These are phyloP conservation scores for Penicillium odoratum DNA, from an alignment of 495 filamentous ascomycete genomes.

Conservation along the genomic window DNA sequence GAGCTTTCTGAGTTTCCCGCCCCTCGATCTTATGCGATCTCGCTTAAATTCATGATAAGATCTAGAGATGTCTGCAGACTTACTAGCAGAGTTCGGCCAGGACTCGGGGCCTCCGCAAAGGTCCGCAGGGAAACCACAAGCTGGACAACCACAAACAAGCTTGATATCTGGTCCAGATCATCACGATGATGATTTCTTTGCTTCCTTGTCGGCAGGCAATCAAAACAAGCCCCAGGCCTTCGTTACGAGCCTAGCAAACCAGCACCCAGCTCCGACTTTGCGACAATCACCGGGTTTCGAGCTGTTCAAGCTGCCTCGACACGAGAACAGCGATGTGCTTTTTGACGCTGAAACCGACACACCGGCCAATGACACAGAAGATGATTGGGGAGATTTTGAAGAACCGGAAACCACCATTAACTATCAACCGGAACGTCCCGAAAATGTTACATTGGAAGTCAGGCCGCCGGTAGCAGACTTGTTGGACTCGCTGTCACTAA, in stretches of 20 bases:
- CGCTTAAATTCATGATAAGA: slow-evolving; percentile 10
- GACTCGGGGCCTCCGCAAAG: slow-evolving; percentile 22
- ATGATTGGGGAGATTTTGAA: slow-evolving; percentile 79
- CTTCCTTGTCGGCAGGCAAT: slow-evolving; percentile 5
- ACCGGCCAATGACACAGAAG: slow-evolving; percentile 49
- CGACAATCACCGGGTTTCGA: slow-evolving; percentile 15
- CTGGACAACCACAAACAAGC: slow-evolving; percentile 13
- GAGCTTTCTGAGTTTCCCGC: background rate
- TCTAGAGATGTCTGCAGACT: slow-evolving; percentile 67
- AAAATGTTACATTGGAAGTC: slow-evolving; percentile 3
- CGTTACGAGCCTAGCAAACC: slow-evolving; percentile 8
- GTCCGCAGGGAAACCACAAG: slow-evolving; percentile 13
- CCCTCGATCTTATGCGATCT: background rate
- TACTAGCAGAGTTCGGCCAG: slow-evolving; percentile 68
- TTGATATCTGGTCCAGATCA: slow-evolving; percentile 30
- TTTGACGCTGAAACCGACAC: slow-evolving; percentile 48
- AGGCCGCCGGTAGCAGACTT: slow-evolving; percentile 15
- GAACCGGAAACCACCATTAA: slow-evolving; percentile 55
- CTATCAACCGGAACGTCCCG: slow-evolving; percentile 45
- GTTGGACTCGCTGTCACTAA: slow-evolving; percentile 28
- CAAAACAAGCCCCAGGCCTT: background rate
- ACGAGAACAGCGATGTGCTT: slow-evolving; percentile 37
- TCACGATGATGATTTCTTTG: slow-evolving; percentile 27
- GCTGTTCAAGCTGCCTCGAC: slow-evolving; percentile 21
- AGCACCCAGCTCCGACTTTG: slow-evolving; percentile 8